A percentile compares a stretch with the other conserved stretches of the same genome.
phyloP scores from a whole-genome alignment of 2,329 filamentous ascomycete genomes.

The Amauroascus verrucosus region DNA sequence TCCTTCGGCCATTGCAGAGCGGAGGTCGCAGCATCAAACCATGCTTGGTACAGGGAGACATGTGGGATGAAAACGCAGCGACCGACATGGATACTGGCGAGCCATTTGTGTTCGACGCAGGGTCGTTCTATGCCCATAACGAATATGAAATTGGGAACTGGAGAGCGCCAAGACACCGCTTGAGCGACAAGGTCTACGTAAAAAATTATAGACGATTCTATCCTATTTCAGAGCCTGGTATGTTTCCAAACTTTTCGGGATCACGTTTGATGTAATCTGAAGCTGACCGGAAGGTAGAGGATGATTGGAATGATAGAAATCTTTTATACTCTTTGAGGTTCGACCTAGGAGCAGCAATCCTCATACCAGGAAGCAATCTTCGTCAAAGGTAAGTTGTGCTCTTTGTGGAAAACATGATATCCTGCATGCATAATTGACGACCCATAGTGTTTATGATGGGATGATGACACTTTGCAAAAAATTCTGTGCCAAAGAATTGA shows the following conservation, averaged over 20 bases:
- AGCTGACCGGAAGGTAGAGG: slow-evolving; percentile 3
- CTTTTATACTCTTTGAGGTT: slow-evolving; percentile 19
- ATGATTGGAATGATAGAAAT: slow-evolving; percentile 24
- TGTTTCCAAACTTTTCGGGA: neutral
- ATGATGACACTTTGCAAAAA: slow-evolving; percentile 5
- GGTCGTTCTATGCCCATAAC: slow-evolving; percentile 28
- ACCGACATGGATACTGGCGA: slow-evolving; percentile 23
- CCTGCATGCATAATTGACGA: neutral
- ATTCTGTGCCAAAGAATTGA: slow-evolving; percentile 1
- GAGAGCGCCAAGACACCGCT: slow-evolving; percentile 12
- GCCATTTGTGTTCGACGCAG: slow-evolving; percentile 26
- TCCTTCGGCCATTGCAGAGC: slow-evolving; percentile 24
- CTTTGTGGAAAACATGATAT: neutral
- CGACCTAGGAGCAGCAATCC: slow-evolving; percentile 10
- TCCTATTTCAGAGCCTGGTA: slow-evolving; percentile 11
- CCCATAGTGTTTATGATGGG: slow-evolving; percentile 1
- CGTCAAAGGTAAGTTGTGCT: slow-evolving; percentile 7
- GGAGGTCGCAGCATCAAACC: slow-evolving; percentile 26
- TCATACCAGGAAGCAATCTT: slow-evolving; percentile 11
- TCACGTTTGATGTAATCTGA: neutral
- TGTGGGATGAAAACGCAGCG: slow-evolving; percentile 29
- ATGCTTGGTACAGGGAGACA: slow-evolving; percentile 26
- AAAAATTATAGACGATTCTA: slow-evolving; percentile 5
- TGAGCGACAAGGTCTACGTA: slow-evolving; percentile 4
- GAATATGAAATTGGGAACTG: slow-evolving; percentile 22